Evolutionary conservation across 805 yeast genomes (phyloP), one percentile per base, ranked within the genome.

Genomic region (Candida montana): DNA sequence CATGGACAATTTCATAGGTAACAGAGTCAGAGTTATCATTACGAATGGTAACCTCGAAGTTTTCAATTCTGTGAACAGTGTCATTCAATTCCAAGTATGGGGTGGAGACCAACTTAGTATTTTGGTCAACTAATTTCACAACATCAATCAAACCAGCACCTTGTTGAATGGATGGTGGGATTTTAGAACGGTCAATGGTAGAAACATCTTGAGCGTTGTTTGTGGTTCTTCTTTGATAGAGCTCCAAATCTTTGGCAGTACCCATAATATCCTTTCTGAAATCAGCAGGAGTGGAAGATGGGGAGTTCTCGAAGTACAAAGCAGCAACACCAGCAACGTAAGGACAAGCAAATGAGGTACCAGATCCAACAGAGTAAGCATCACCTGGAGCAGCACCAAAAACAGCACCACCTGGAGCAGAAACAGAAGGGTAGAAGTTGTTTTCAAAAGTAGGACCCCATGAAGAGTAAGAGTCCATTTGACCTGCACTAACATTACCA

Each of bases 401-500:
- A 28, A 48, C 52, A 8, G 12, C n/a, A 35, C 48, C 50, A 41
- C 52, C 52, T 44, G 52, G 52, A 36, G 47, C 50, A 38, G 41
- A 28, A 13, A 47, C 31, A n/a, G 44, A 39, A 18, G 52, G 52
- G 30, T 31, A 49, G 41, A 44, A 49, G 15, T 39, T 18, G 31
- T 49, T 49, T 40, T 44, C 43, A 33, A 33, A 49, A 13, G 48
- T 47, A 38, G 52, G 52, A 26, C 52, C 52, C 50, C 46, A 44
- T n/a, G 50, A 44, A 10, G 44, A 21, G 42, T 30, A 49, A 37
- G 28, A 46, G 24, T 35, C 39, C 36, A 44, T 34, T 35, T 46
- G 46, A 29, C 50, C 50, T 31, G 50, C 39, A 16, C 28, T 21
- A 9, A 42, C 7, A 17, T n/a, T 21, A 11, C 27, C 23, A 11